Percentiles rank a stretch among this genome's conserved stretches.
Evolutionary conservation across 2,329 filamentous ascomycete species (phyloP).

Genomic region (Trichoderma sp.): DNA sequence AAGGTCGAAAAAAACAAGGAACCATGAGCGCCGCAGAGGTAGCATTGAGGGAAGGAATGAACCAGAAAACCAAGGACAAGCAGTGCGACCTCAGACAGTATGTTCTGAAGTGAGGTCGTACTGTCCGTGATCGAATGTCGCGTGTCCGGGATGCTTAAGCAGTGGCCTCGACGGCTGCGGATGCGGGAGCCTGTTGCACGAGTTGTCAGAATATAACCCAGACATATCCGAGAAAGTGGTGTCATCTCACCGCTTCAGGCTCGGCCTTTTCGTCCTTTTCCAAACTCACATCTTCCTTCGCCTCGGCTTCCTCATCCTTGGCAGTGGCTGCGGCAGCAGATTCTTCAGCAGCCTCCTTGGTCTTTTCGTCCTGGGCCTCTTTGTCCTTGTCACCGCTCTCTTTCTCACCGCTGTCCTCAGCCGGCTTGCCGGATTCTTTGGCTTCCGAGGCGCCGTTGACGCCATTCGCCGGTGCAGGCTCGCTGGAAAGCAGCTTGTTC

Average conservation of each 20-base stretch:
- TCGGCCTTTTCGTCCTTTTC: constrained; percentile 36
- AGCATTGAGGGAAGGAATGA: constrained; percentile 20
- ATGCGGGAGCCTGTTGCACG: constrained; percentile 34
- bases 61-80: constrained; percentile 9
- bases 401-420: constrained; percentile 47
- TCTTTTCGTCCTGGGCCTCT: constrained; percentile 41
- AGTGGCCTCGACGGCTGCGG: constrained; percentile 44
- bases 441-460: constrained; percentile 50
- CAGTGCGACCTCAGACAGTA: constrained; percentile 7
- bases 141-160: constrained; percentile 35
- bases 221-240: constrained; percentile 17
- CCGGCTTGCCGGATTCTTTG: constrained; percentile 47
- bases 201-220: not conserved
- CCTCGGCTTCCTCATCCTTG: constrained; percentile 30
- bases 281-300: constrained; percentile 31
- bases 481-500: constrained; percentile 76
- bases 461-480: constrained; percentile 49
- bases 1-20: constrained; percentile 30
- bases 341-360: constrained; percentile 37
- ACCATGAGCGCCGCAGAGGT: constrained; percentile 27
- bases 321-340: constrained; percentile 13
- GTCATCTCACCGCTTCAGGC: constrained; percentile 20
- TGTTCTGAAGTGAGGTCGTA: not conserved
- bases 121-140: constrained; percentile 3
- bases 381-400: constrained; percentile 38